Evolutionary conservation across 2,329 filamentous ascomycete genomes (phyloP).

Genomic region (Mollisia scopiformis): DNA sequence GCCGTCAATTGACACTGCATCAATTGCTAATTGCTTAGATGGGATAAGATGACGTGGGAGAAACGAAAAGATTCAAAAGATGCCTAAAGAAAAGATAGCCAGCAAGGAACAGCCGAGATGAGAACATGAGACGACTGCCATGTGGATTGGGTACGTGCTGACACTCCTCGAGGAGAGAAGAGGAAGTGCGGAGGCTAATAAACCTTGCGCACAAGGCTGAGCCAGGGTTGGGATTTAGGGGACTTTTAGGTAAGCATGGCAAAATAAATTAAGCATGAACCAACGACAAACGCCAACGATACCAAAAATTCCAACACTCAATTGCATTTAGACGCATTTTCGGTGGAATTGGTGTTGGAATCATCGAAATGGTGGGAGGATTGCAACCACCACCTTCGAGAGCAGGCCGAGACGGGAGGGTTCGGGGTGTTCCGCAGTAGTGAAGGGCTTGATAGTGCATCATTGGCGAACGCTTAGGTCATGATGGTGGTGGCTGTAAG

Average conservation of each 20-base stretch:
- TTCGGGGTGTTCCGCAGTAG: not conserved
- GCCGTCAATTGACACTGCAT: constrained; percentile 2
- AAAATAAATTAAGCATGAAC: no score
- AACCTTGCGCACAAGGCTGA: not conserved
- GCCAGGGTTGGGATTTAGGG: no score
- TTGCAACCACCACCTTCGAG: no score
- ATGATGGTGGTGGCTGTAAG: not conserved
- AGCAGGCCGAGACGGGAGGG: no score
- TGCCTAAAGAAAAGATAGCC: not conserved
- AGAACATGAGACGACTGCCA: not conserved
- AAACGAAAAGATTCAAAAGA: not conserved
- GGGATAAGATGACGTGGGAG: constrained; percentile 1
- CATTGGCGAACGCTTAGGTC: no score
- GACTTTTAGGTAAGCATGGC: no score
- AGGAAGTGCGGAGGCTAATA: not conserved
- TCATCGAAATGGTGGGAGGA: no score
- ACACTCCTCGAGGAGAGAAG: not conserved
- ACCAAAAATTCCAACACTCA: no score
- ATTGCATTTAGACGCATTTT: no score
- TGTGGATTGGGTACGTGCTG: not conserved
- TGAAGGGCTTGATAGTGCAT: no score
- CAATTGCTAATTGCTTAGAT: constrained; percentile 1
- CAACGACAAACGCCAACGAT: no score
- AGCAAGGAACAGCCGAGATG: not conserved
- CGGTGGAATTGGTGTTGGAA: no score